phyloP scores from a whole-genome alignment of 2,329 filamentous ascomycete genomes.

The Fusarium scirpi region DNA sequence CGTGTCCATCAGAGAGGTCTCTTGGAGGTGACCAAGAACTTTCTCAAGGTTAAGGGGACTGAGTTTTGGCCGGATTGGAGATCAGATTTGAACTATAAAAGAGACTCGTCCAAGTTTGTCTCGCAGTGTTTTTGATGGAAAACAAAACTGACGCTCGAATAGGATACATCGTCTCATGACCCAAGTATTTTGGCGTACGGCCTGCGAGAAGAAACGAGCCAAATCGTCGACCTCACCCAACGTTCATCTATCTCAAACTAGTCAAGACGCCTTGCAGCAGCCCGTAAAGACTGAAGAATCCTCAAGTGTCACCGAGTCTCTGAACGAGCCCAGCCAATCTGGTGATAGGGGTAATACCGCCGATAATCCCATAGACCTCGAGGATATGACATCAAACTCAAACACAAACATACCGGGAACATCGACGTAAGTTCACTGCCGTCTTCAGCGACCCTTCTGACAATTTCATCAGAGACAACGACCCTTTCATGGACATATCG shows the following conservation, averaged over 20 bases:
- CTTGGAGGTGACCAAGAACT: conserved; percentile 32
- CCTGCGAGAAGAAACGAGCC: conserved; percentile 17
- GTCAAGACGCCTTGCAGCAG: rapidly evolving
- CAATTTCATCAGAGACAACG: too few relatives aligned
- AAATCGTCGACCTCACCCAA: rapidly evolving
- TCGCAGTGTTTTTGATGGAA: background rate
- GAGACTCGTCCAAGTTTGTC: conserved; percentile 22
- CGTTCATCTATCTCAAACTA: background rate
- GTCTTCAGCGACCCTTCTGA: too few relatives aligned
- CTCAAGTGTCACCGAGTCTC: background rate
- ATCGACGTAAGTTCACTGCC: conserved; percentile 2
- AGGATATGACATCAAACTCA: background rate
- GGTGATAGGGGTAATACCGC: background rate
- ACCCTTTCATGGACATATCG: too few relatives aligned
- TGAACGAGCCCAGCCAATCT: background rate
- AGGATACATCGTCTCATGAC: conserved; percentile 30
- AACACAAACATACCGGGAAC: background rate
- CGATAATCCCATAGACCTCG: conserved; percentile 23
- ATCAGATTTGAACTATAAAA: background rate
- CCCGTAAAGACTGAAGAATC: background rate
- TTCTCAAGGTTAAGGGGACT: conserved; percentile 21
- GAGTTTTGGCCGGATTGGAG: conserved; percentile 31
- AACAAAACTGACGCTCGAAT: background rate
- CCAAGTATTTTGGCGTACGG: conserved; percentile 26
- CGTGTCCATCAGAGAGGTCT: conserved; percentile 32